Evolutionary conservation across 805 yeast genomes (phyloP).

Genomic region (Yarrowia sp.): DNA sequence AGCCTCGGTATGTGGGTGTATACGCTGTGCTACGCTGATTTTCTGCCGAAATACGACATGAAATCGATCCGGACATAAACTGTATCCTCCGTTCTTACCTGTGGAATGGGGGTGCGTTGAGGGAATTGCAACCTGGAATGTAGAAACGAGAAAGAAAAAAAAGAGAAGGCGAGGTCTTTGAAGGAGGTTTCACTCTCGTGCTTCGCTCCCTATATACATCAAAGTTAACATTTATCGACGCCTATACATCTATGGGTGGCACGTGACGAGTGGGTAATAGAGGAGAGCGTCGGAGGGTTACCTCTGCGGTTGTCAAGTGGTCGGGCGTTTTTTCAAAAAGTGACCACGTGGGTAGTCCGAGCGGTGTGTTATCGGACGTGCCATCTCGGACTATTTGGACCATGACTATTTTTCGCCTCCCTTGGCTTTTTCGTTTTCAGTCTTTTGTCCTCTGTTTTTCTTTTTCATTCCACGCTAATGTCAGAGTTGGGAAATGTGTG

Average conservation of each 20-base stretch:
- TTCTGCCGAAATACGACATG: neutral
- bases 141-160: neutral
- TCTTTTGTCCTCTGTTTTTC: neutral
- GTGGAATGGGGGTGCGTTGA: conserved; percentile 6
- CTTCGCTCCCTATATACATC: neutral
- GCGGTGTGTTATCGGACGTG: conserved; percentile 20
- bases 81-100: neutral
- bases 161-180: neutral
- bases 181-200: neutral
- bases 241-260: neutral
- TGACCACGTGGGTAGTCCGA: conserved; percentile 15
- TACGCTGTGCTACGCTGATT: neutral
- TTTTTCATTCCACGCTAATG: neutral
- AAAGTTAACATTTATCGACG: neutral
- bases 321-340: neutral
- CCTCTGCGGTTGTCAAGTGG: neutral
- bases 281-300: too few relatives aligned
- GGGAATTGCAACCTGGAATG: conserved; percentile 17
- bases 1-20: neutral
- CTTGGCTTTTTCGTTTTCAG: neutral
- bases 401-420: neutral
- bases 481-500: neutral
- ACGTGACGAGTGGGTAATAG: neutral
- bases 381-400: neutral
- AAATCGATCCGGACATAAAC: conserved; percentile 7